These are phyloP conservation scores for Solanum hybrid DNA, from an alignment of 305 asterid genomes.

Conservation along the genomic window DNA sequence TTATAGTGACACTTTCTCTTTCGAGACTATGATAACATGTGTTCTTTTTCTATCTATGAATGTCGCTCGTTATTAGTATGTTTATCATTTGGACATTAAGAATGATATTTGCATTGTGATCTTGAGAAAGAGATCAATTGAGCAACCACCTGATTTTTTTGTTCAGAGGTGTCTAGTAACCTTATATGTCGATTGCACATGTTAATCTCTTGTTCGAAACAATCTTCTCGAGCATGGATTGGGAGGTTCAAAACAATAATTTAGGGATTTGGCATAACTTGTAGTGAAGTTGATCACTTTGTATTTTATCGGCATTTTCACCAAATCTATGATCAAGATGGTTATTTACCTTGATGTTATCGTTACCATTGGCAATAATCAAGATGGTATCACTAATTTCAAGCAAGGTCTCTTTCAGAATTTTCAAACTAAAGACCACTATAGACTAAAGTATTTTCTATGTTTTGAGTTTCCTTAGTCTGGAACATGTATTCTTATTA, in stretches of 20 bases:
- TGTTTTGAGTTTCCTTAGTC: no score
- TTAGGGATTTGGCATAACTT: not conserved
- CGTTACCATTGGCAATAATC: not conserved
- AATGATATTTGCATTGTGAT: not conserved
- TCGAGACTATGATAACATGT: not conserved
- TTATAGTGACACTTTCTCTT: not conserved
- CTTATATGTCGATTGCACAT: not conserved
- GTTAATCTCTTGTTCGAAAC: not conserved
- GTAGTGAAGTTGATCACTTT: not conserved
- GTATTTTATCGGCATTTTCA: not conserved
- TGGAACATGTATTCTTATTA: no score
- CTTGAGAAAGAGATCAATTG: not conserved
- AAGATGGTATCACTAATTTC: not conserved
- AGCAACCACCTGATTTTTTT: not conserved
- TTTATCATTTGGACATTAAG: not conserved
- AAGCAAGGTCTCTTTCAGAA: not conserved
- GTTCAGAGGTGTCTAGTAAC: not conserved
- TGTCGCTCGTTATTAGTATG: not conserved
- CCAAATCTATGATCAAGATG: not conserved
- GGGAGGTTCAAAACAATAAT: not conserved
- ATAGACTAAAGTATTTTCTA: no score
- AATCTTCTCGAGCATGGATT: not conserved
- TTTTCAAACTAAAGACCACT: no score
- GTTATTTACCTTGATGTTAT: not conserved
- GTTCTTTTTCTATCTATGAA: not conserved